These are phyloP conservation scores for Scytalidium lignicola DNA, from an alignment of 2,329 filamentous ascomycete species.

Conservation along the genomic window DNA sequence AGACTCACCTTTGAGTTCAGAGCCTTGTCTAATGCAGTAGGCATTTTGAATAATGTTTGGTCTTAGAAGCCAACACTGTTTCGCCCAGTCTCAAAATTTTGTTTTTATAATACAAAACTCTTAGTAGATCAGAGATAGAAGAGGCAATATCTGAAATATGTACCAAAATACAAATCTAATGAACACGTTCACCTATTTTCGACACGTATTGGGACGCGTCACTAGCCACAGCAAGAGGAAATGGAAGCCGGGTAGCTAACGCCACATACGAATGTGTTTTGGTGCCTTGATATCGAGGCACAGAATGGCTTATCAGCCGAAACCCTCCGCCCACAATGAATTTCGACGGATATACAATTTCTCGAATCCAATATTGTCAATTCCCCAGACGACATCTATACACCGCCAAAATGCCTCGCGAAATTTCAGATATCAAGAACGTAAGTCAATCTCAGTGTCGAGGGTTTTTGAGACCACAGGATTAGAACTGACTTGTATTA, in stretches of 20 bases:
- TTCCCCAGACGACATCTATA: slow-evolving; percentile 15
- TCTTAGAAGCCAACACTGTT: no score
- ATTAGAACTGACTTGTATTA: slow-evolving; percentile 2
- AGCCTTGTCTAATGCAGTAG: slow-evolving; percentile 63
- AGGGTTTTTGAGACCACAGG: neutral
- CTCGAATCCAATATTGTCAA: slow-evolving; percentile 5
- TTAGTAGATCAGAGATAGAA: no score
- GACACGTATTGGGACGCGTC: neutral
- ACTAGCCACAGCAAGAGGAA: neutral
- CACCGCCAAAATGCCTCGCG: slow-evolving; percentile 86
- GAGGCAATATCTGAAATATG: neutral
- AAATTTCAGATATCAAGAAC: slow-evolving; percentile 97
- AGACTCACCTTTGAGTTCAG: slow-evolving; percentile 62
- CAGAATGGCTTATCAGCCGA: neutral
- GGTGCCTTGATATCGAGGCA: neutral
- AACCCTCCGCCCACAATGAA: neutral
- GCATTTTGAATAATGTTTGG: slow-evolving; percentile 43
- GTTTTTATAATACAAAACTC: no score
- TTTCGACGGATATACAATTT: neutral
- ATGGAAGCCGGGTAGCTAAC: neutral
- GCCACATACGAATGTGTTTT: neutral
- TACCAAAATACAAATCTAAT: neutral
- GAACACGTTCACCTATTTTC: neutral
- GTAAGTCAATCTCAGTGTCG: slow-evolving; percentile 33
- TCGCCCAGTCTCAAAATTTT: no score